A percentile compares a stretch with the other conserved stretches of the same genome.
Conservation (phyloP, 306 rosid genomes). For the Fagus sylvatica region DNA sequence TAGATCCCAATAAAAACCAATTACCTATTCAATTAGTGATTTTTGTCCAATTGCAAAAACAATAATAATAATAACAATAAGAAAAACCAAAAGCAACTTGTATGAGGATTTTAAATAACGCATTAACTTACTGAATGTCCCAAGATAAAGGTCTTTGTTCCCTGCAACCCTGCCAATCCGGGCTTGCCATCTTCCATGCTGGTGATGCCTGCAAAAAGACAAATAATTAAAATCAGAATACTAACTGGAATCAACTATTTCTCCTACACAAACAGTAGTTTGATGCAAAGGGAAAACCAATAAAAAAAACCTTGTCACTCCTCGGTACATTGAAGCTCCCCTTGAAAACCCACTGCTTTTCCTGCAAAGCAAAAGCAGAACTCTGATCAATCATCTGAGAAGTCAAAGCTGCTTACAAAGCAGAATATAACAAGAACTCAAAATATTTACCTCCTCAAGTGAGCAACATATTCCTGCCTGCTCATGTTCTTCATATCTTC, state of each 20-base stretch:
- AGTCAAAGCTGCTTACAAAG: neutral
- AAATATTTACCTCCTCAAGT: conserved; percentile 70
- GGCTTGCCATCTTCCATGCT: conserved; percentile 99
- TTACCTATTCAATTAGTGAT: neutral
- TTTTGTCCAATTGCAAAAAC: neutral
- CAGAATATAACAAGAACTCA: neutral
- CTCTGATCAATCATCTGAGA: neutral
- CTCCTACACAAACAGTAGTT: neutral
- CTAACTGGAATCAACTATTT: neutral
- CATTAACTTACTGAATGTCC: conserved; percentile 78
- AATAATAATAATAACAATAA: no score
- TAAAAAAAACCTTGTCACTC: conserved; percentile 77
- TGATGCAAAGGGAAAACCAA: no score
- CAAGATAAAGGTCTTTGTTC: conserved; percentile 96
- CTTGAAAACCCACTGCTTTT: conserved; percentile 98
- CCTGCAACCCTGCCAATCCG: conserved; percentile 99
- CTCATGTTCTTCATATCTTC: conserved; percentile 97
- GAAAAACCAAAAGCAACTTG: neutral
- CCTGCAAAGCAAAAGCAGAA: conserved; percentile 44
- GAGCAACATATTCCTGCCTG: conserved; percentile 95
- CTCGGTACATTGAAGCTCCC: conserved; percentile 97
- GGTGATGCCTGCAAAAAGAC: conserved; percentile 72
- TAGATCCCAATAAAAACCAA: neutral
- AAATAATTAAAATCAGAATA: neutral
- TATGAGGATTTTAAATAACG: neutral